These are phyloP conservation scores for Cryptosporidium viatorum DNA, from an alignment of 169 alveolate species.

Conservation along the genomic window DNA sequence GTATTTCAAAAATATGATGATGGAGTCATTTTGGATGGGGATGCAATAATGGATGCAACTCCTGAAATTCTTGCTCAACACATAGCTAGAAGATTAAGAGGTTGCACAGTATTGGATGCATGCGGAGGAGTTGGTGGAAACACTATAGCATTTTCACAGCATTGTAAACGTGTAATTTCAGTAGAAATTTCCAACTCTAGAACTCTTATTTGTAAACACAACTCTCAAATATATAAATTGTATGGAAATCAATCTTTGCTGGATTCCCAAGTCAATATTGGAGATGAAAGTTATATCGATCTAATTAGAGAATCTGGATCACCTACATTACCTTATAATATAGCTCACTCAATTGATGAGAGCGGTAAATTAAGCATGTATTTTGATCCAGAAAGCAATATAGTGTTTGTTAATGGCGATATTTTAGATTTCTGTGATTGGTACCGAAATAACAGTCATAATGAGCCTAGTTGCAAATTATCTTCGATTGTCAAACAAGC, in stretches of 20 bases:
- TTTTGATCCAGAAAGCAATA: constrained; percentile 57
- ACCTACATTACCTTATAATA: constrained; percentile 16
- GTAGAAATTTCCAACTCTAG: constrained; percentile 67
- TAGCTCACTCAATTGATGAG: background rate
- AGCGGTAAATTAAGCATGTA: constrained; percentile 2
- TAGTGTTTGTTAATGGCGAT: constrained; percentile 51
- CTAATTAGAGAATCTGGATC: constrained; percentile 30
- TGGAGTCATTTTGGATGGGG: constrained; percentile 35
- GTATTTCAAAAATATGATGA: constrained; percentile 65
- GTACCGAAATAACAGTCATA: background rate
- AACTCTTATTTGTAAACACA: constrained; percentile 55
- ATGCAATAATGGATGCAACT: constrained; percentile 74
- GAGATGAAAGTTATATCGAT: background rate
- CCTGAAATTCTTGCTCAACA: constrained; percentile 69
- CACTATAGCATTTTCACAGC: constrained; percentile 74
- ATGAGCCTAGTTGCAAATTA: background rate
- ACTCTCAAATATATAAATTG: constrained; percentile 60
- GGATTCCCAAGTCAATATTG: background rate
- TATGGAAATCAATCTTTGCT: background rate
- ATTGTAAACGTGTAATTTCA: constrained; percentile 74
- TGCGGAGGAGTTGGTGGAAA: constrained; percentile 79
- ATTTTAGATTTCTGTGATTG: constrained; percentile 60
- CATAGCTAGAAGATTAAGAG: constrained; percentile 65
- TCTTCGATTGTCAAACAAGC: background rate
- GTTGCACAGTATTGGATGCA: constrained; percentile 76